Percentiles rank a stretch among this genome's conserved stretches.
Evolutionary conservation across 371 early-diverging fungal species (phyloP).

Genomic region (Gilbertella persicaria): DNA sequence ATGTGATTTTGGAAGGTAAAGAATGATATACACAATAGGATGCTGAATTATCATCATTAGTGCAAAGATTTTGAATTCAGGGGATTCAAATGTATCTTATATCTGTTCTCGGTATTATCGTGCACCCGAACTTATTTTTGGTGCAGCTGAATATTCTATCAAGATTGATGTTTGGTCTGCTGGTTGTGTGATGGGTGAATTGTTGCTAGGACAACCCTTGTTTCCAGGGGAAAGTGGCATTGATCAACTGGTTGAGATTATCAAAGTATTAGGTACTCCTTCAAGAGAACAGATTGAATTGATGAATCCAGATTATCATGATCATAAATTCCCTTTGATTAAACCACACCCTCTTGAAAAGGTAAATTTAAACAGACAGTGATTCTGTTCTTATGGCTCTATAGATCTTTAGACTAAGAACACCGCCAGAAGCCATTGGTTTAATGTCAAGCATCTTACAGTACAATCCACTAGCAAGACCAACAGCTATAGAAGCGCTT

Average conservation of each 20-base stretch:
- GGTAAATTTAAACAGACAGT: slow-evolving; percentile 31
- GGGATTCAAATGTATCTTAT: slow-evolving; percentile 93
- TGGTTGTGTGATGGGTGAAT: slow-evolving; percentile 97
- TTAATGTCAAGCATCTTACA: slow-evolving; percentile 88
- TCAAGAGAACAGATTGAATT: slow-evolving; percentile 89
- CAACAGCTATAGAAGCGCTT: slow-evolving; percentile 95
- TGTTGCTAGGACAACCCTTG: slow-evolving; percentile 90
- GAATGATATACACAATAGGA: not conserved
- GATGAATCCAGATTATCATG: slow-evolving; percentile 94
- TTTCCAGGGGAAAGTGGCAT: slow-evolving; percentile 98
- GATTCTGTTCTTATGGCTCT: not conserved
- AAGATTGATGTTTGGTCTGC: slow-evolving; percentile 96
- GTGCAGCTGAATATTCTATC: slow-evolving; percentile 85
- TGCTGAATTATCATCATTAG: slow-evolving; percentile 21
- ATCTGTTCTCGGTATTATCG: slow-evolving; percentile 97
- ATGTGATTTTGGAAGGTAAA: slow-evolving; percentile 93
- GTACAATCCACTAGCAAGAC: slow-evolving; percentile 92
- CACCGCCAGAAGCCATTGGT: slow-evolving; percentile 85
- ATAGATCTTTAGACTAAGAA: slow-evolving; percentile 32
- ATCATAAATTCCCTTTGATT: slow-evolving; percentile 94
- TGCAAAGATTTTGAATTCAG: slow-evolving; percentile 88
- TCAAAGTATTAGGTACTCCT: slow-evolving; percentile 97
- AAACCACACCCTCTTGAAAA: slow-evolving; percentile 84
- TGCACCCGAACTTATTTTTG: slow-evolving; percentile 96
- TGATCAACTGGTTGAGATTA: slow-evolving; percentile 98